Conservation (phyloP, 768 basidiomycete genomes). For the Russula emetica region DNA sequence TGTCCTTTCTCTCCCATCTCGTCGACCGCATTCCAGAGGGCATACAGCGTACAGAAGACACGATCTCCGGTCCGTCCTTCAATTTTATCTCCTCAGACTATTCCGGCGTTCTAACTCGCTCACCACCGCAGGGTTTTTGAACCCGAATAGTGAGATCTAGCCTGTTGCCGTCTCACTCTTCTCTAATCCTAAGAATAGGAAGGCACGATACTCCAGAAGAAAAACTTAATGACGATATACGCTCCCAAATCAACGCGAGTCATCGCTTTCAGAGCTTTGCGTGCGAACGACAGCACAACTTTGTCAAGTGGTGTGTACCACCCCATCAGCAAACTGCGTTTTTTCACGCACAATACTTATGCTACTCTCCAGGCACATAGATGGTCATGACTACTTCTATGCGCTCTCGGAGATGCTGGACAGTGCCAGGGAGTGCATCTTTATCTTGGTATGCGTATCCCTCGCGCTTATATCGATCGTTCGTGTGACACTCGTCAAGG, state of each 20-base stretch:
- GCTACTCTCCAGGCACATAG: constrained; percentile 59
- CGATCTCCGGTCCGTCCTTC: constrained; percentile 24
- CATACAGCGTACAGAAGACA: constrained; percentile 28
- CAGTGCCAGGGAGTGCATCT: constrained; percentile 75
- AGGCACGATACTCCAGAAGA: constrained; percentile 78
- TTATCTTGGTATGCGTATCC: constrained; percentile 59
- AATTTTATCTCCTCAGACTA: background rate
- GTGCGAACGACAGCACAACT: constrained; percentile 58
- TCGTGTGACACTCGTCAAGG: constrained; percentile 38
- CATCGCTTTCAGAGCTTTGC: constrained; percentile 92
- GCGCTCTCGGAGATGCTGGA: constrained; percentile 89
- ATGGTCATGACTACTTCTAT: constrained; percentile 97
- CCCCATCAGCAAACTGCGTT: background rate
- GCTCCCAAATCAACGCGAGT: constrained; percentile 65
- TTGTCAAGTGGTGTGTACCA: constrained; percentile 71
- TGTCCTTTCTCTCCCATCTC: constrained; percentile 22
- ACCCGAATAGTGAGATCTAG: constrained; percentile 26
- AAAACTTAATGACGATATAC: constrained; percentile 61
- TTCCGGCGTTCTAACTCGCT: background rate
- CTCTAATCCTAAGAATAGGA: constrained; percentile 31
- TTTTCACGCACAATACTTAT: background rate
- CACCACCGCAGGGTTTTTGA: constrained; percentile 20
- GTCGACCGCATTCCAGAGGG: constrained; percentile 29
- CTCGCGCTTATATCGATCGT: background rate
- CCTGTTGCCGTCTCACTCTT: background rate